Conservation (phyloP, 352 stramenopile species). For the Pythium biforme region DNA sequence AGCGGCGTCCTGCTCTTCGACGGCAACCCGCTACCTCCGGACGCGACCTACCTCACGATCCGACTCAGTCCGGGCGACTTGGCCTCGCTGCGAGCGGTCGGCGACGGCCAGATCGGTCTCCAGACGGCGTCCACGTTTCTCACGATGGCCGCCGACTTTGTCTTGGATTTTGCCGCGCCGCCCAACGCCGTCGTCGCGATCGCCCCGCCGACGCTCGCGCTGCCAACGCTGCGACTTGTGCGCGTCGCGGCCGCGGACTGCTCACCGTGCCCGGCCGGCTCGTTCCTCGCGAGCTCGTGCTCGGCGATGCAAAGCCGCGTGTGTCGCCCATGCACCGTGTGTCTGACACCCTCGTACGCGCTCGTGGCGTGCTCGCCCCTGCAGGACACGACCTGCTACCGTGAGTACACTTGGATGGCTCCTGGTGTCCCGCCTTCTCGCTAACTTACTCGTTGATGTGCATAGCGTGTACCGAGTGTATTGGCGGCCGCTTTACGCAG, state of each 20-base stretch:
- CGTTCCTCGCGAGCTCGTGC: constrained; percentile 54
- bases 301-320: constrained; percentile 59
- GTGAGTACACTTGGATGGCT: constrained; percentile 33
- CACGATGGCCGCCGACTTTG: constrained; percentile 34
- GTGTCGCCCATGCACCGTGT: constrained; percentile 56
- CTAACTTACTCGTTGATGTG: not conserved
- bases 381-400: constrained; percentile 66
- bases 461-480: constrained; percentile 70
- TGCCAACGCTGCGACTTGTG: constrained; percentile 25
- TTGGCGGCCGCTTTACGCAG: constrained; percentile 41
- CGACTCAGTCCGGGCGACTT: constrained; percentile 46
- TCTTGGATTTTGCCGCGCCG: constrained; percentile 43
- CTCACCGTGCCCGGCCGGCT: constrained; percentile 38
- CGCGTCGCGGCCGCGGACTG: constrained; percentile 50
- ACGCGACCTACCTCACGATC: constrained; percentile 64
- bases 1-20: constrained; percentile 43
- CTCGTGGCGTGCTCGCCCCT: constrained; percentile 43
- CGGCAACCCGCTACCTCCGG: constrained; percentile 45
- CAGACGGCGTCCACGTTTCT: constrained; percentile 49
- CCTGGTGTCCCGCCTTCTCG: not conserved
- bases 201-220: not conserved
- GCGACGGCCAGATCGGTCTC: constrained; percentile 53
- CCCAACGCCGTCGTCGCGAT: constrained; percentile 39
- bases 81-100: constrained; percentile 33
- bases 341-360: constrained; percentile 56